phyloP scores from a whole-genome alignment of 1,139 yeast genomes.

The Kluyveromyces sp. region DNA sequence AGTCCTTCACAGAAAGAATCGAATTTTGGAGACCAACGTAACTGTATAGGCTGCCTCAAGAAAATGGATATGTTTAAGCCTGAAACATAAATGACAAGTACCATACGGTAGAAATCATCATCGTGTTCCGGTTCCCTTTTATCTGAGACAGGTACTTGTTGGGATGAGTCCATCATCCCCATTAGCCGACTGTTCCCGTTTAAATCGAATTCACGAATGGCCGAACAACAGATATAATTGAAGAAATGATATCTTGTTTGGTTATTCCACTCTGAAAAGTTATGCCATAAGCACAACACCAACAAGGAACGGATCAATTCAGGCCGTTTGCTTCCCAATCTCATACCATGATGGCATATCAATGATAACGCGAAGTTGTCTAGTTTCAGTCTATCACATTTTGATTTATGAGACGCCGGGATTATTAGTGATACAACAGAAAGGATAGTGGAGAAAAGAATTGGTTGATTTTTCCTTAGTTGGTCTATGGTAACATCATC shows the following conservation, averaged over 20 bases:
- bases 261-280: constrained; percentile 72
- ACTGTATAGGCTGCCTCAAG: constrained; percentile 30
- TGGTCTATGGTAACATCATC: constrained; percentile 37
- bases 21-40: constrained; percentile 21
- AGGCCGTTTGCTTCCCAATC: constrained; percentile 63
- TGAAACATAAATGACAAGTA: constrained; percentile 32
- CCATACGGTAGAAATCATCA: constrained; percentile 20
- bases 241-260: constrained; percentile 71
- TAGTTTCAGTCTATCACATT: constrained; percentile 37
- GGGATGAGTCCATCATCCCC: neutral
- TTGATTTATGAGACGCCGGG: constrained; percentile 27
- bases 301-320: constrained; percentile 60
- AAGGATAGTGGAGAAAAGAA: constrained; percentile 57
- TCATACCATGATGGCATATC: constrained; percentile 54
- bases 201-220: constrained; percentile 71
- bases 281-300: constrained; percentile 68
- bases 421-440: constrained; percentile 47
- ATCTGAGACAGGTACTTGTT: neutral
- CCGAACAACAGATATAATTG: constrained; percentile 55
- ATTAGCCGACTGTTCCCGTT: constrained; percentile 25
- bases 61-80: constrained; percentile 30
- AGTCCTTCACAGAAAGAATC: constrained; percentile 16
- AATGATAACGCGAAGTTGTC: constrained; percentile 55
- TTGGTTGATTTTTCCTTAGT: constrained; percentile 47
- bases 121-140: constrained; percentile 11